These are phyloP conservation scores for Flammula alnicola DNA, from an alignment of 1,284 basidiomycete species.

Conservation along the genomic window DNA sequence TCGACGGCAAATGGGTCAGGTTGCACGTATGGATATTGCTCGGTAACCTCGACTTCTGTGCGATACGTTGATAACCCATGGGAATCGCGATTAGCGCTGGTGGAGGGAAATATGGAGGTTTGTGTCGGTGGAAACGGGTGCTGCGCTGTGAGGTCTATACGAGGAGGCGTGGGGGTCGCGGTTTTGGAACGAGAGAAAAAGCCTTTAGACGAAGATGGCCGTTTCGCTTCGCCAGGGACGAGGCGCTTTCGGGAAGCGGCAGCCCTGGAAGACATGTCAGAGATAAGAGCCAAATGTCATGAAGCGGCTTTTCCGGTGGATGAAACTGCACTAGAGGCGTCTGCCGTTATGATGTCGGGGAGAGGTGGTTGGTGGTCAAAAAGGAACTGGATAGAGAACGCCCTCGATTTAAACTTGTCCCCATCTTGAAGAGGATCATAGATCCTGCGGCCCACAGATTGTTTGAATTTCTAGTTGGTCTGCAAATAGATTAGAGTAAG, in stretches of 20 bases:
- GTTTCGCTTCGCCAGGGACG: conserved; percentile 13
- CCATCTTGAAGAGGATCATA: background rate
- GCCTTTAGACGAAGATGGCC: conserved; percentile 20
- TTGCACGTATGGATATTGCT: background rate
- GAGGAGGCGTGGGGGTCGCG: background rate
- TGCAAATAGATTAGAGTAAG: conserved; percentile 20
- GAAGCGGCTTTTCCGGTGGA: conserved; percentile 13
- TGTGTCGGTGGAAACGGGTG: background rate
- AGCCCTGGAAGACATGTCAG: conserved; percentile 29
- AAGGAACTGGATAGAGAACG: conserved; percentile 5
- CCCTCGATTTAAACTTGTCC: conserved; percentile 10
- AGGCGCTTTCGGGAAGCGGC: conserved; percentile 27
- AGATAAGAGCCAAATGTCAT: conserved; percentile 19
- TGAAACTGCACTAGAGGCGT: background rate
- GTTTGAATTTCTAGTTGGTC: conserved; percentile 10
- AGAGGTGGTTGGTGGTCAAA: conserved; percentile 1
- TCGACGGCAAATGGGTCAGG: background rate
- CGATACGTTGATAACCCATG: no score
- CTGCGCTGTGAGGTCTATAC: background rate
- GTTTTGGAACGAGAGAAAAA: conserved; percentile 25
- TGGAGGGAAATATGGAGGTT: background rate
- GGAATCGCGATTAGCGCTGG: background rate
- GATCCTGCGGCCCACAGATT: conserved; percentile 7
- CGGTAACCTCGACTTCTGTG: background rate
- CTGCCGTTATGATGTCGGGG: background rate